These are phyloP conservation scores for Madurella mycetomatis DNA, from an alignment of 2,329 filamentous ascomycete genomes.

Conservation along the genomic window DNA sequence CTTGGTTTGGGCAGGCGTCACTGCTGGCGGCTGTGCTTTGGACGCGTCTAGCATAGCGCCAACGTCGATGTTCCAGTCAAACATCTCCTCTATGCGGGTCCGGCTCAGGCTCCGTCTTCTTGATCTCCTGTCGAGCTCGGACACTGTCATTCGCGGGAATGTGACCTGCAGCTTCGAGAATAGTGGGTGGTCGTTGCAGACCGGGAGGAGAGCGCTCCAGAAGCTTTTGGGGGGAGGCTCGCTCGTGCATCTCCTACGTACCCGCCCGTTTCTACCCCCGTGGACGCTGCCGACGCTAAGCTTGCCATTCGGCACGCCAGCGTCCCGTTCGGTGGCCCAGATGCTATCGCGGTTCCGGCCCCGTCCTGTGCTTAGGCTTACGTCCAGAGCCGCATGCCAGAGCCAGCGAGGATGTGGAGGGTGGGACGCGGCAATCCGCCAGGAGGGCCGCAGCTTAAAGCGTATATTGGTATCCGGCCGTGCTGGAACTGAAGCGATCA, in stretches of 20 bases:
- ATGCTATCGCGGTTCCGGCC: slow-evolving; percentile 4
- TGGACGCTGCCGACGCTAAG: not conserved
- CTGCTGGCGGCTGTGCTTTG: not conserved
- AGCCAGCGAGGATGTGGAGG: not conserved
- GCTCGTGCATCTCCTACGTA: slow-evolving; percentile 7
- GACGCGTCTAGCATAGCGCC: not conserved
- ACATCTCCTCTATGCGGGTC: slow-evolving; percentile 34
- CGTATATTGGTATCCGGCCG: slow-evolving; percentile 2
- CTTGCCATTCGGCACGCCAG: not conserved
- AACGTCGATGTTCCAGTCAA: slow-evolving; percentile 24
- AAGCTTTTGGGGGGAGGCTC: slow-evolving; percentile 24
- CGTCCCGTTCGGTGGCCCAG: slow-evolving; percentile 1
- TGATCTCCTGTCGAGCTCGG: slow-evolving; percentile 31
- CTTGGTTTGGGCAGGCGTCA: not conserved
- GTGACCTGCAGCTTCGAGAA: slow-evolving; percentile 34
- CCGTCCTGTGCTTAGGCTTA: not conserved
- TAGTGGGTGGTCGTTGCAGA: slow-evolving; percentile 22
- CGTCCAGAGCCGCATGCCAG: not conserved
- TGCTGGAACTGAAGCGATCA: not conserved
- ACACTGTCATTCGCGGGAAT: slow-evolving; percentile 27
- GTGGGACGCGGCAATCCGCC: not conserved
- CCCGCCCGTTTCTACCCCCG: not conserved
- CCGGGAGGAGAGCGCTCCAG: not conserved
- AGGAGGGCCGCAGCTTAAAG: slow-evolving; percentile 7
- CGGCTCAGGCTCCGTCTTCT: slow-evolving; percentile 36